These are phyloP conservation scores for Erodium maritimum DNA, from an alignment of 345 rosid species.

Conservation along the genomic window DNA sequence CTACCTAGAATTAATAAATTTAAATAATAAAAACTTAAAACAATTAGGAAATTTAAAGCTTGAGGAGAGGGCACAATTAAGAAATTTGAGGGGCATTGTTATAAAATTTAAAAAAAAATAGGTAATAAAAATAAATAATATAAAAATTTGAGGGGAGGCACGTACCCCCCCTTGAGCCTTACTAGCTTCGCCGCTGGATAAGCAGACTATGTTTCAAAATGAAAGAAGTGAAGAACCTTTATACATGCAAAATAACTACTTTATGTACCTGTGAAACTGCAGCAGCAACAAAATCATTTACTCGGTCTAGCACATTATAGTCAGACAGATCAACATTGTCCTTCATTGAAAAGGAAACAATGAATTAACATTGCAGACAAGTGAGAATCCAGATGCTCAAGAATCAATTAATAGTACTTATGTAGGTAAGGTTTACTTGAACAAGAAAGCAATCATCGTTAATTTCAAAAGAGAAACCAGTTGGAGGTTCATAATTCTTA, in stretches of 20 bases:
- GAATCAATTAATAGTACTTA: constrained; percentile 1
- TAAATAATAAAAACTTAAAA: too few relatives aligned
- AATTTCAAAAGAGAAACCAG: constrained; percentile 90
- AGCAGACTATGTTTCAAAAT: constrained; percentile 3
- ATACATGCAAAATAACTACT: background rate
- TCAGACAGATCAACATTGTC: constrained; percentile 70
- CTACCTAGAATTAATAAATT: too few relatives aligned
- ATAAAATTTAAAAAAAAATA: too few relatives aligned
- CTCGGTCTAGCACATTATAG: constrained; percentile 93
- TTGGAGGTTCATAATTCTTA: constrained; percentile 77
- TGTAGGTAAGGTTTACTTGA: constrained; percentile 39
- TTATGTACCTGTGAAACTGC: constrained; percentile 72
- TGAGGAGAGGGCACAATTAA: too few relatives aligned
- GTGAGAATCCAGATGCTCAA: constrained; percentile 4
- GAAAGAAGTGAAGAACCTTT: background rate
- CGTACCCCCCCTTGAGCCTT: too few relatives aligned
- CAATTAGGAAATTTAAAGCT: too few relatives aligned
- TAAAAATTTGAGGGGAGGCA: too few relatives aligned
- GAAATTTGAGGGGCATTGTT: too few relatives aligned
- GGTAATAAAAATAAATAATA: too few relatives aligned
- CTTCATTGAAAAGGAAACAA: constrained; percentile 32
- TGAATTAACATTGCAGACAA: constrained; percentile 15
- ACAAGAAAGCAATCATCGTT: constrained; percentile 60
- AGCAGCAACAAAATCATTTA: constrained; percentile 82
- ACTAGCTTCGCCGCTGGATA: too few relatives aligned